Base-by-base conservation (phyloP, 2,329 filamentous ascomycete genomes). In the Aspergillus vadensis region DNA sequence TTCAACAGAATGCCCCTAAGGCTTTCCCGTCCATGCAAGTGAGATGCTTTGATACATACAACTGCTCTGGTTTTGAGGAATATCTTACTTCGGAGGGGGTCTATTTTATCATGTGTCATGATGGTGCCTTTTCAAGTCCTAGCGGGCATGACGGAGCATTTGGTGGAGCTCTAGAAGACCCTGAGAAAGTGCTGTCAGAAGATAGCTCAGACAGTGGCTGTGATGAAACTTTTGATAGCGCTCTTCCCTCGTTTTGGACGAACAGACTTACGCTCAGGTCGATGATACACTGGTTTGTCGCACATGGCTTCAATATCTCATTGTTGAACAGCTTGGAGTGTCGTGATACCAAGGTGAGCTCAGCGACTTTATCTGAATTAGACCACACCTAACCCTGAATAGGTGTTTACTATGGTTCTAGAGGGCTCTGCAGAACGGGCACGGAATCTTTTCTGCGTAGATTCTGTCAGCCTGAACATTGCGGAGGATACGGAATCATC, bases 101-200 rank as follows among this genome's bases (percentile, higher is more conserved):
- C 3, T 87, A 90, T 69, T 91, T 92, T 65, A 75, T 91, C 55
- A 83, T 92, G 78, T 85, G 84, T 55, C 87, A 90, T 65, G 87
- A 91, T 70, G 88, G 87, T 17, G 67, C 74, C 50, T 63, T 68
- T 17, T 17, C 59, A 7, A 56, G 55, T n/a, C 25, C 55, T 38
- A 21, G 36, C 9, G 9, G 51, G 23, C 15, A 36, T 15, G 41
- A 44, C 5, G 7, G 41, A 44, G 41, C 17, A 44, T 12, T 21
- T 8, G 12, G 10, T 6, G n/a, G 12, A 12, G n/a, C 23, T 12
- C 17, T 38, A 5, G 32, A 50, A 15, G 7, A 47, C 5, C 4
- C 12, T 36, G 43, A 23, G 15, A 17, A 15, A 12, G 17, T 55
- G n/a, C 39, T 51, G 44, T 39, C 32, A 12, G 58, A 59, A 15